These are phyloP conservation scores for Suhomyces emberorum DNA, from an alignment of 805 yeast species.

Conservation along the genomic window DNA sequence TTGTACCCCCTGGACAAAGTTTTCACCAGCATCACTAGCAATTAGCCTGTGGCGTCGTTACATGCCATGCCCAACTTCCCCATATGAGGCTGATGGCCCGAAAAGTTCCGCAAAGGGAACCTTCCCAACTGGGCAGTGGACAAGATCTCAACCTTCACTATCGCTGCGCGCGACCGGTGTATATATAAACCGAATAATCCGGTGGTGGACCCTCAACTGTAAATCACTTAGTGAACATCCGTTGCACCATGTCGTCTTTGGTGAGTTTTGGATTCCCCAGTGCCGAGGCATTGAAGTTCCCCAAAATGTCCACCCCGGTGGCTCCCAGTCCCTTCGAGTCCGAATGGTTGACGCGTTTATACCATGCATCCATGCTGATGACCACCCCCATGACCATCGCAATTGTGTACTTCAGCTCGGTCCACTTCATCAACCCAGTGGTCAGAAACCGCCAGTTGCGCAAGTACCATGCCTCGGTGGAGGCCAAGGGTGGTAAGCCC, in stretches of 20 bases:
- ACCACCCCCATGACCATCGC: conserved; percentile 58
- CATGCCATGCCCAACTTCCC: no score
- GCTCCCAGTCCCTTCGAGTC: conserved; percentile 35
- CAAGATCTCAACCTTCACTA: no score
- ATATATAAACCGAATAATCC: background rate
- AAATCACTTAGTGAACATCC: no score
- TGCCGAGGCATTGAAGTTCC: conserved; percentile 27
- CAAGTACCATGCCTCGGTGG: conserved; percentile 19
- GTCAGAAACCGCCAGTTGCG: conserved; percentile 45
- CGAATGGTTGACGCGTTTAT: conserved; percentile 30
- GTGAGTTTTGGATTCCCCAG: conserved; percentile 36
- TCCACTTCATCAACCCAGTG: conserved; percentile 51
- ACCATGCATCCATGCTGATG: conserved; percentile 44
- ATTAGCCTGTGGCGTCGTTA: no score
- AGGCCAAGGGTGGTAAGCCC: conserved; percentile 12
- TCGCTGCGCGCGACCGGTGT: background rate
- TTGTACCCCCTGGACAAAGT: no score
- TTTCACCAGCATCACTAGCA: no score
- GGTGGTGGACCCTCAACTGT: background rate
- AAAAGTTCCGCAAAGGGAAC: no score
- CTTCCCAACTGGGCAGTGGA: no score
- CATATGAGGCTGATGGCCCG: no score
- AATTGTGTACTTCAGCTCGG: conserved; percentile 52
- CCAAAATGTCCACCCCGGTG: conserved; percentile 26
- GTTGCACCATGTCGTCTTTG: no score